Evolutionary conservation across 441 rosid genomes (phyloP), one percentile per base, ranked within the genome.

Genomic region (Bruguiera hainesii): DNA sequence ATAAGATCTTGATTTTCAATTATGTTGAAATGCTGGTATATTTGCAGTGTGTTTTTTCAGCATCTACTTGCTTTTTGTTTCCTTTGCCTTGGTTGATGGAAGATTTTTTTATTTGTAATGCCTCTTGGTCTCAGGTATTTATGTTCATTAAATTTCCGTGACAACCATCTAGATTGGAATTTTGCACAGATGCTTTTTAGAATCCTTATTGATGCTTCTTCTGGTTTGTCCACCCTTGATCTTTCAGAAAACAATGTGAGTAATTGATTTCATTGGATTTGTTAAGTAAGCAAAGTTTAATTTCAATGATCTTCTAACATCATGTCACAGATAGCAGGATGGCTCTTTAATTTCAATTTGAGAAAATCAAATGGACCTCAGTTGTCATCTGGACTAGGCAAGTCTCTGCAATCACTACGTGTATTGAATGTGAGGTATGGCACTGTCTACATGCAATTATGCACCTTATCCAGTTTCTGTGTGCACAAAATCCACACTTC

Each of bases 221-320:
- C 88, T 29, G 58, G 68, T 42, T 49, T 91, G 63, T 79, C 89
- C 23, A 66, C 64, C 73, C 92, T 94, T 52, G 93, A 91, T 69
- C 87, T 94, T 71, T 94, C 98, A 51, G 96, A 89, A 56, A 94
- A 94, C 78, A 70, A 76, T 67, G 98, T 94, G 76, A 68, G 90
- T 71, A 63, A 70, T 69, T 65, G 53, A 39, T 58, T 78, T 16
- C 35, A 50, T 72, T 67, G 51, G 46, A 70, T 56, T 67, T 72
- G 3, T 50, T 28, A 29, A 21, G 35, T 23, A 75, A 59, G 66
- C 65, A 57, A 57, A 18, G 2, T 39, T 19, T 48, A 52, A 30
- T 21, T 31, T 19, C 13, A 11, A 55, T 30, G 20, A 48, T 37
- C 53, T 58, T 78, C 37, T 55, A 37, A 56, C 28, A 50, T 61